phyloP scores from a whole-genome alignment of 2,329 filamentous ascomycete species.

The Aspergillus puulaauensis region DNA sequence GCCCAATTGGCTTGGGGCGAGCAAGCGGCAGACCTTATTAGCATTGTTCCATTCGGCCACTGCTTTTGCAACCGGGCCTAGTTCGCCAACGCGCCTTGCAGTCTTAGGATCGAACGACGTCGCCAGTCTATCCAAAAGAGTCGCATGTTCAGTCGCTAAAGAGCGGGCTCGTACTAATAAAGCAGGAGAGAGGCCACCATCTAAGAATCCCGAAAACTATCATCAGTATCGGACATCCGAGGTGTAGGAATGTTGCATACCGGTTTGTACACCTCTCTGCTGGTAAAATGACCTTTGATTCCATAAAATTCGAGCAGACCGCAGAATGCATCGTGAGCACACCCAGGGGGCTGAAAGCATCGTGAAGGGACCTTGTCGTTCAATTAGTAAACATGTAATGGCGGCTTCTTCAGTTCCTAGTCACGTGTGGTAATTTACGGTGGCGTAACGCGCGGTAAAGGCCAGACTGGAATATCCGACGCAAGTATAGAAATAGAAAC shows the following conservation, averaged over 20 bases:
- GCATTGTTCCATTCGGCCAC: constrained; percentile 59
- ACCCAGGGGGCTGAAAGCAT: constrained; percentile 46
- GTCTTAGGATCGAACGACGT: constrained; percentile 55
- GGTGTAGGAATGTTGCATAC: constrained; percentile 19
- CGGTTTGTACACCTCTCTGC: constrained; percentile 28
- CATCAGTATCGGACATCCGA: background rate
- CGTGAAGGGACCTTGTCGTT: constrained; percentile 12
- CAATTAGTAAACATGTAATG: background rate
- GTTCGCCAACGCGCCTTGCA: constrained; percentile 59
- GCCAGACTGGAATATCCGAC: constrained; percentile 30
- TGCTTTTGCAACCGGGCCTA: constrained; percentile 52
- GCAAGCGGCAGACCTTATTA: constrained; percentile 48
- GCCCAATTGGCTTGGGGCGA: background rate
- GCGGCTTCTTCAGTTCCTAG: background rate
- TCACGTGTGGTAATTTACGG: constrained; percentile 12
- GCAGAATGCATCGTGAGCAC: constrained; percentile 49
- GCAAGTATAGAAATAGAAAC: background rate
- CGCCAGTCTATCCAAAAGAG: constrained; percentile 53
- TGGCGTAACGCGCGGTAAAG: constrained; percentile 31
- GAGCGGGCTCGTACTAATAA: constrained; percentile 57
- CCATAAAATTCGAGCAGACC: constrained; percentile 33
- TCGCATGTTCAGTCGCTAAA: constrained; percentile 55
- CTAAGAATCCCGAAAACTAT: constrained; percentile 11
- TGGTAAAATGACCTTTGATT: constrained; percentile 23
- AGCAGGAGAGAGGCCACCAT: constrained; percentile 50